Conservation (phyloP, 2,329 filamentous ascomycete genomes). For the Penicillium sp. region DNA sequence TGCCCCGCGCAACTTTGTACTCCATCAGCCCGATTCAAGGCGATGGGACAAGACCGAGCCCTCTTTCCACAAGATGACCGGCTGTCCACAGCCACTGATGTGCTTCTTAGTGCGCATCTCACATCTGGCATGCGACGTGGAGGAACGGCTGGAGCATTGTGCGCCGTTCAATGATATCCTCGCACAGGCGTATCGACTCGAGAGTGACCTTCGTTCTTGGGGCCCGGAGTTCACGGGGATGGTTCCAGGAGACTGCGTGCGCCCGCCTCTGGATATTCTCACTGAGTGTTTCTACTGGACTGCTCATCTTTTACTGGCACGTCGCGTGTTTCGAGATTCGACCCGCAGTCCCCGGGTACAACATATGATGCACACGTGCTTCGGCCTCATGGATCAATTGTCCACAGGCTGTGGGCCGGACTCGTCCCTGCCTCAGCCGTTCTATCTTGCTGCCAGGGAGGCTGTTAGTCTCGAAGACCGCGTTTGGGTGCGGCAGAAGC, state of each 20-base stretch:
- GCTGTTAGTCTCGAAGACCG: conserved; percentile 16
- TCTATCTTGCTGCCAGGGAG: conserved; percentile 22
- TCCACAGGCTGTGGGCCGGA: conserved; percentile 22
- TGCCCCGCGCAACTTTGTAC: conserved; percentile 16
- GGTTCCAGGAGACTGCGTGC: background rate
- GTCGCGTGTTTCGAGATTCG: conserved; percentile 20
- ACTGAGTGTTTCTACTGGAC: conserved; percentile 24
- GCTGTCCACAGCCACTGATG: conserved; percentile 23
- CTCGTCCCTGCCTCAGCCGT: conserved; percentile 21
- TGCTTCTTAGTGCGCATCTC: conserved; percentile 19
- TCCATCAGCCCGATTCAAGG: conserved; percentile 14
- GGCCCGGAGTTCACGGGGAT: conserved; percentile 9
- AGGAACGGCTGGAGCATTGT: conserved; percentile 3
- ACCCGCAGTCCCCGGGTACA: conserved; percentile 20
- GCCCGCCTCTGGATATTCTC: conserved; percentile 20
- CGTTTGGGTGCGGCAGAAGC: conserved; percentile 19
- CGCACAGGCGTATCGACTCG: conserved; percentile 11
- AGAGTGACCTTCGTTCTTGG: conserved; percentile 22
- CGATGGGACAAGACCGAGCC: conserved; percentile 21
- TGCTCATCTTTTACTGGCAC: conserved; percentile 21
- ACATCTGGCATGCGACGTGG: conserved; percentile 21
- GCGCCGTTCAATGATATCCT: conserved; percentile 7
- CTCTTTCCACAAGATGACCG: conserved; percentile 24
- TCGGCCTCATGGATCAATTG: conserved; percentile 20
- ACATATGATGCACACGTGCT: conserved; percentile 19